phyloP scores from a whole-genome alignment of 176 grass and related monocot genomes.

The Phoenix roebelenii region DNA sequence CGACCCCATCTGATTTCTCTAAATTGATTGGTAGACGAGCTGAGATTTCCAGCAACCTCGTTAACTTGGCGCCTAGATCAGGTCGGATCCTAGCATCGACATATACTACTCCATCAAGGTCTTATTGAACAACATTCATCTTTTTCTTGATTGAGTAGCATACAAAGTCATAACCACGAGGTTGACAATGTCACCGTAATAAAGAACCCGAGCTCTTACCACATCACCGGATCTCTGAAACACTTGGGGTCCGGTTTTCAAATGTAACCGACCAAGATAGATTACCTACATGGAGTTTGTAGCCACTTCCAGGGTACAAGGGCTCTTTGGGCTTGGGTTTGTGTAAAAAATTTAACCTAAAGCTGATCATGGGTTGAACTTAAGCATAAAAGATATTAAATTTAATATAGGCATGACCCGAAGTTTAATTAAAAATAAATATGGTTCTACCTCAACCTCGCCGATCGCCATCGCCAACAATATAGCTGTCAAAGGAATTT shows the following conservation, averaged over 20 bases:
- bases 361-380: no score
- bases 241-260: slow-evolving; percentile 40
- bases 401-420: no score
- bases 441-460: no score
- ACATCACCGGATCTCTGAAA: slow-evolving; percentile 57
- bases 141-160: slow-evolving; percentile 70
- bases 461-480: slow-evolving; percentile 26
- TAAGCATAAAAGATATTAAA: no score
- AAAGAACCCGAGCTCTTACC: slow-evolving; percentile 56
- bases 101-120: slow-evolving; percentile 54
- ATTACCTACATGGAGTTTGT: slow-evolving; percentile 85
- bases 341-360: slow-evolving; percentile 72
- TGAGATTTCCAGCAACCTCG: no score
- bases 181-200: slow-evolving; percentile 64
- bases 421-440: no score
- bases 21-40: no score
- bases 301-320: slow-evolving; percentile 57
- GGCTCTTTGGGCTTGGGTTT: slow-evolving; percentile 50
- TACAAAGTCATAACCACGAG: slow-evolving; percentile 66
- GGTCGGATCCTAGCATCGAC: no score
- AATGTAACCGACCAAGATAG: slow-evolving; percentile 68
- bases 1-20: no score
- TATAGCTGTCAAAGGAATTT: slow-evolving; percentile 38
- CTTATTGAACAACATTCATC: slow-evolving; percentile 53
- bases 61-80: no score